Conservation (phyloP, 2,329 filamentous ascomycete genomes). For the Ascochyta lentis region DNA sequence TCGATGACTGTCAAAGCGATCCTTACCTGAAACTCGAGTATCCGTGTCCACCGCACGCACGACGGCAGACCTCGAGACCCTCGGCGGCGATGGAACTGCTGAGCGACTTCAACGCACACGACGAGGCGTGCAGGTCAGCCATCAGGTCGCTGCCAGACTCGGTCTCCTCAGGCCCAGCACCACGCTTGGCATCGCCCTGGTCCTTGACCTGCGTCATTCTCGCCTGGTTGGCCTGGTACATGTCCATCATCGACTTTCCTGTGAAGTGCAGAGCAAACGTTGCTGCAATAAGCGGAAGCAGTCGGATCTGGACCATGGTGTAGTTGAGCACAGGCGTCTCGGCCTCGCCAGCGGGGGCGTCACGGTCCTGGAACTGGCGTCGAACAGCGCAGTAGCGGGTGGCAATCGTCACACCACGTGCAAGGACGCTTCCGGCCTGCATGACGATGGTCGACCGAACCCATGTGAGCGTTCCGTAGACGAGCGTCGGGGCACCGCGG, state of each 20-base stretch:
- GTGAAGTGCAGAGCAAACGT: constrained; percentile 83
- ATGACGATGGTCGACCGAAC: constrained; percentile 76
- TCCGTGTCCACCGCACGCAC: constrained; percentile 79
- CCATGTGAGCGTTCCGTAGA: constrained; percentile 80
- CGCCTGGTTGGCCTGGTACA: constrained; percentile 76
- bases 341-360: constrained; percentile 64
- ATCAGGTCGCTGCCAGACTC: constrained; percentile 70
- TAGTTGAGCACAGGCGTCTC: constrained; percentile 82
- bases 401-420: constrained; percentile 78
- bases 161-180: constrained; percentile 72
- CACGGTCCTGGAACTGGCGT: constrained; percentile 79
- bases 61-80: constrained; percentile 75
- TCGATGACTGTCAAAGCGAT: not conserved
- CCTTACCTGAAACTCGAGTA: constrained; percentile 69
- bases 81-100: constrained; percentile 75
- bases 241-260: constrained; percentile 74
- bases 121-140: constrained; percentile 77
- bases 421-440: constrained; percentile 73
- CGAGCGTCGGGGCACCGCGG: constrained; percentile 69
- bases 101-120: constrained; percentile 76
- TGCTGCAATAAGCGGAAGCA: constrained; percentile 74
- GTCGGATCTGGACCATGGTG: constrained; percentile 78
- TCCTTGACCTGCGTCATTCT: constrained; percentile 60
- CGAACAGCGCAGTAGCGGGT: constrained; percentile 76
- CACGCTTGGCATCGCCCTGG: constrained; percentile 50